Evolutionary conservation across 352 stramenopile species (phyloP).

Genomic region (Phytophthora pluvialis): DNA sequence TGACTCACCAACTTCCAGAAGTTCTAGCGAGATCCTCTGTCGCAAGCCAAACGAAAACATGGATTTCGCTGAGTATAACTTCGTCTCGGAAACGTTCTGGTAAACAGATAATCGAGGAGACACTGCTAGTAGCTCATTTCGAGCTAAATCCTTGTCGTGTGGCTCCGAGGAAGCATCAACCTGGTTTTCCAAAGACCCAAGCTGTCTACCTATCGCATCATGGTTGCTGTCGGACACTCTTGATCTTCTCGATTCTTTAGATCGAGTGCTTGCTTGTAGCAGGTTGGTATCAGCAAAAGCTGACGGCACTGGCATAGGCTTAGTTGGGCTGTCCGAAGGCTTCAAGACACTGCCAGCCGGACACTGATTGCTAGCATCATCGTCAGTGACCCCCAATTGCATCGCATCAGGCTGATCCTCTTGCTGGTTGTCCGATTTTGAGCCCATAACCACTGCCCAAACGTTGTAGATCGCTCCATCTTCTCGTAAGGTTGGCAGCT

Average conservation of each 20-base stretch:
- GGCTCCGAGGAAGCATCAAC: neutral
- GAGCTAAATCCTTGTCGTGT: neutral
- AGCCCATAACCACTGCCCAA: conserved; percentile 40
- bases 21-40: neutral
- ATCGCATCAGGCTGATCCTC: neutral
- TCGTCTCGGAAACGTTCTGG: neutral
- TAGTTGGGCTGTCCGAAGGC: neutral
- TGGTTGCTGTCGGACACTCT: conserved; percentile 2
- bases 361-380: neutral
- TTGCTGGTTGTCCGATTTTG: conserved; percentile 19
- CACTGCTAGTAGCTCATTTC: neutral
- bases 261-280: neutral
- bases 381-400: neutral
- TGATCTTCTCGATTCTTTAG: conserved; percentile 1
- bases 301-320: neutral
- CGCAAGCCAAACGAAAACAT: conserved; percentile 28
- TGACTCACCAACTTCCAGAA: neutral
- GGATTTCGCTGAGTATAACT: neutral
- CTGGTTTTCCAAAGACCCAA: neutral
- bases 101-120: conserved; percentile 9
- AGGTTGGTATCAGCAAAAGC: neutral
- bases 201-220: neutral
- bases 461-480: conserved; percentile 44
- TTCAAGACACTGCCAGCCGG: neutral
- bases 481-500: conserved; percentile 38